phyloP scores from a whole-genome alignment of 495 filamentous ascomycete genomes.

The Hypoxylon fragiforme region DNA sequence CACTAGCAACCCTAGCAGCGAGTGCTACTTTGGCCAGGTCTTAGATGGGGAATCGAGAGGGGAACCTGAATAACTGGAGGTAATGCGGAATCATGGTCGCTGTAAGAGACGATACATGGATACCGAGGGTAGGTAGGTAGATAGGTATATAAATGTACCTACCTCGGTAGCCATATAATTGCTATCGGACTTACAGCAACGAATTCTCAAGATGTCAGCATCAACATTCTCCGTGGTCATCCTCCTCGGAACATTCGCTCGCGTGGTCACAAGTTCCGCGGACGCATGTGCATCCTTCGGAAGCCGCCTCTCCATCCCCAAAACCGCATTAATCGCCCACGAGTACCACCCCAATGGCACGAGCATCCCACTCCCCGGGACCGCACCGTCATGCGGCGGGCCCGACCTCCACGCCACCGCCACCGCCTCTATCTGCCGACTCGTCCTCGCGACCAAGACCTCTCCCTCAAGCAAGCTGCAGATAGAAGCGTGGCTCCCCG shows the following conservation, averaged over 20 bases:
- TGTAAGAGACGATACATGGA: too few species aligned
- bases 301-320: not conserved
- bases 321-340: not conserved
- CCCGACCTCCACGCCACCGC: not conserved
- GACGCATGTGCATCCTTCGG: not conserved
- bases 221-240: not conserved
- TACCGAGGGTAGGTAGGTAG: too few species aligned
- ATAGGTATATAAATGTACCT: too few species aligned
- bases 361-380: not conserved
- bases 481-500: slow-evolving; percentile 40
- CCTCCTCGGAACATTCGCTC: not conserved
- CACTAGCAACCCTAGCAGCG: not conserved
- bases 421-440: not conserved
- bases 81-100: too few species aligned
- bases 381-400: slow-evolving; percentile 1
- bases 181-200: not conserved
- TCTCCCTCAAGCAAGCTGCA: not conserved
- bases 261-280: not conserved
- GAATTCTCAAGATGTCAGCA: not conserved
- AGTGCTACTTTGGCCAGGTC: not conserved
- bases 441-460: not conserved
- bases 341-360: not conserved
- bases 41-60: not conserved
- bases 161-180: not conserved
- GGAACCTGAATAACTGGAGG: not conserved